phyloP scores from a whole-genome alignment of 2,329 filamentous ascomycete genomes.

The Alternaria sp. region DNA sequence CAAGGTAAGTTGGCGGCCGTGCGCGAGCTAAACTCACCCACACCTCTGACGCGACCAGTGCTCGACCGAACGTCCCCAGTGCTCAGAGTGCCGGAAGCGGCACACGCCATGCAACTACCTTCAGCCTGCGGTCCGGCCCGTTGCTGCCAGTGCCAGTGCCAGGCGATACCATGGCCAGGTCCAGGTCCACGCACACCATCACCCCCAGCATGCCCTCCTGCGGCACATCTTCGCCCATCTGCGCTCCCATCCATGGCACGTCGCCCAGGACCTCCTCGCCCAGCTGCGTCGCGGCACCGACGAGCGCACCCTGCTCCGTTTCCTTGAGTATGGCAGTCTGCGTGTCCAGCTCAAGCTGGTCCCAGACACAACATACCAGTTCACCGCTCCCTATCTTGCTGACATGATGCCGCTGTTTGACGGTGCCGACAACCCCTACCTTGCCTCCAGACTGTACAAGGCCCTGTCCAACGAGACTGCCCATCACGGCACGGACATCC shows the following conservation, averaged over 20 bases:
- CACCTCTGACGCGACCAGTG: background rate
- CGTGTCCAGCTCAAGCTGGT: constrained; percentile 1
- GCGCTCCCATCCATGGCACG: background rate
- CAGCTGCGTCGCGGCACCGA: background rate
- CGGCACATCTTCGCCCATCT: constrained; percentile 6
- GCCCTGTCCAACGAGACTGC: background rate
- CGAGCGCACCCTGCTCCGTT: background rate
- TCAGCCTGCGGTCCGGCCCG: background rate
- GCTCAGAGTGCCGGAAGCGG: background rate
- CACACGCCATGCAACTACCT: constrained; percentile 2
- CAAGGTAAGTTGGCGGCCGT: background rate
- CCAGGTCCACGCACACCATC: background rate
- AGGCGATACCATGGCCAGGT: background rate
- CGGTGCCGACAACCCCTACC: background rate
- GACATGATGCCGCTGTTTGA: constrained; percentile 2
- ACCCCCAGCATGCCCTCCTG: background rate
- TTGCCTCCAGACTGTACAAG: constrained; percentile 1
- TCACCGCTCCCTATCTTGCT: background rate
- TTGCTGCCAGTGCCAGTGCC: background rate
- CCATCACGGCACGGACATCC: background rate
- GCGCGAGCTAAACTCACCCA: background rate
- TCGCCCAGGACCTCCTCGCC: background rate
- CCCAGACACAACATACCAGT: background rate
- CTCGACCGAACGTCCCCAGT: constrained; percentile 2
- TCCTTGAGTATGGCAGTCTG: constrained; percentile 6